phyloP scores from a whole-genome alignment of 345 rosid genomes.

The Pugionium cornutum region DNA sequence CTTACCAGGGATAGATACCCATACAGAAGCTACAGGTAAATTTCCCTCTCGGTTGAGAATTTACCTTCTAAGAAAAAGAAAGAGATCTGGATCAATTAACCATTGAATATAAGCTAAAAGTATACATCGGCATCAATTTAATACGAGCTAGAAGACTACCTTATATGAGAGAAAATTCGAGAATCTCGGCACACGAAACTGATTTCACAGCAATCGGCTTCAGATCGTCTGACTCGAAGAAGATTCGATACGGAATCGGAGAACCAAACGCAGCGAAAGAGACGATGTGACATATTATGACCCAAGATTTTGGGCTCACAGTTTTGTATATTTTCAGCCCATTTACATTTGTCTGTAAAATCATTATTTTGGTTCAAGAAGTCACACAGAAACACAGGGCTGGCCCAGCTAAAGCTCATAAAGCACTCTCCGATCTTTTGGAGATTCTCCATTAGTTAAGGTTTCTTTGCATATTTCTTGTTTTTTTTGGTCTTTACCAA shows the following conservation, averaged over 20 bases:
- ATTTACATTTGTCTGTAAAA: too few relatives aligned
- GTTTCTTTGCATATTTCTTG: too few relatives aligned
- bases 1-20: slow-evolving; percentile 2
- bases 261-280: slow-evolving; percentile 20
- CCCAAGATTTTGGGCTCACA: slow-evolving; percentile 13
- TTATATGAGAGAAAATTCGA: slow-evolving; percentile 18
- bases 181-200: slow-evolving; percentile 34
- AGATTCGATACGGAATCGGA: slow-evolving; percentile 29
- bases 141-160: slow-evolving; percentile 21
- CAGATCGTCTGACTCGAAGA: slow-evolving; percentile 35
- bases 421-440: too few relatives aligned
- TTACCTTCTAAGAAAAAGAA: neutral
- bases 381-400: too few relatives aligned
- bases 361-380: too few relatives aligned
- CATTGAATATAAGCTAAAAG: slow-evolving; percentile 11
- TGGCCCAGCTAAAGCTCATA: too few relatives aligned
- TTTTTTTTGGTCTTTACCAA: too few relatives aligned
- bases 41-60: neutral
- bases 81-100: slow-evolving; percentile 38
- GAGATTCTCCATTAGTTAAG: too few relatives aligned
- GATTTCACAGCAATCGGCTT: slow-evolving; percentile 34
- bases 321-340: neutral
- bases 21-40: neutral
- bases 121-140: slow-evolving; percentile 2
- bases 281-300: slow-evolving; percentile 21